Percentiles rank a stretch among this genome's conserved stretches.
Conservation (phyloP, 768 basidiomycete species). For the Trametes coccinea region DNA sequence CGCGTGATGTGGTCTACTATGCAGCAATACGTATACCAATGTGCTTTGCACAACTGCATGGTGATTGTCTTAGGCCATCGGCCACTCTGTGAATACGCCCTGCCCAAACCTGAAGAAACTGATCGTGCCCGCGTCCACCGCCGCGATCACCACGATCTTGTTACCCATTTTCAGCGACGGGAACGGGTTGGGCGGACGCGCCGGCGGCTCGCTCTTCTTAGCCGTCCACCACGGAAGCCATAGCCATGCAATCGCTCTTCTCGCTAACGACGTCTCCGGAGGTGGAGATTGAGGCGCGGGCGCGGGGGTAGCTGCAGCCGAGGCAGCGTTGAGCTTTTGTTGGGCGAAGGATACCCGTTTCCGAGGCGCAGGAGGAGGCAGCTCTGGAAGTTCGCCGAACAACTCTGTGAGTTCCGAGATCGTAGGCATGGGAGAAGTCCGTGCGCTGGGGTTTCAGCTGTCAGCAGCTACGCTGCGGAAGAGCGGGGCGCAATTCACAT, state of each 20-base stretch:
- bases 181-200: conserved; percentile 68
- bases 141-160: conserved; percentile 82
- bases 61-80: conserved; percentile 45
- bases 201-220: conserved; percentile 28
- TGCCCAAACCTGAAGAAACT: conserved; percentile 89
- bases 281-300: background rate
- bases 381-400: conserved; percentile 65
- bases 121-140: conserved; percentile 82
- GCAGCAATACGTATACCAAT: background rate
- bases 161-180: conserved; percentile 80
- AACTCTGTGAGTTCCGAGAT: conserved; percentile 74
- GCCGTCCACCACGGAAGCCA: conserved; percentile 6
- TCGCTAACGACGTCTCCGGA: background rate
- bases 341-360: conserved; percentile 31
- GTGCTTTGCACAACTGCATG: too few relatives aligned
- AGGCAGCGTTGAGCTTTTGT: conserved; percentile 20
- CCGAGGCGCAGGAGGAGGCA: conserved; percentile 63
- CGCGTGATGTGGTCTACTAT: background rate
- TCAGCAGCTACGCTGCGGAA: background rate
- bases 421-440: conserved; percentile 80
- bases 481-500: background rate
- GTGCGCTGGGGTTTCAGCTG: conserved; percentile 52
- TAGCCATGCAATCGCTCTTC: conserved; percentile 30
- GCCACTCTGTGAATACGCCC: conserved; percentile 83
- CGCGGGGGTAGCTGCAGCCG: background rate